Evolutionary conservation across 345 rosid species (phyloP).

Genomic region (Eucalyptus guilfoylei): DNA sequence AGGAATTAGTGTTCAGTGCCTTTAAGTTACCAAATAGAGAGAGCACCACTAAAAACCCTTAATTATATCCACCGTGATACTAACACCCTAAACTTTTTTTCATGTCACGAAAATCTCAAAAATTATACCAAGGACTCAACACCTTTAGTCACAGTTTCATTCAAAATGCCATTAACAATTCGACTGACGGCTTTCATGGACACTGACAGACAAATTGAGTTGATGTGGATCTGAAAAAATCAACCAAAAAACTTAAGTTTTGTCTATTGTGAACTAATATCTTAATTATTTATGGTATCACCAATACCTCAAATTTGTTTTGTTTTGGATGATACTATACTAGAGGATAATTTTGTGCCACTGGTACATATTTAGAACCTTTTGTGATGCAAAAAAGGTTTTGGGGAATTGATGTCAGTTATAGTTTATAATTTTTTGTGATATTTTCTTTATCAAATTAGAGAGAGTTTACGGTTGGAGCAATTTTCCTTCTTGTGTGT

Average conservation of each 20-base stretch:
- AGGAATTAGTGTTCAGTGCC: neutral
- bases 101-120: neutral
- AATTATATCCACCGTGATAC: neutral
- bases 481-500: too few relatives aligned
- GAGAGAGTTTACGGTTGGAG: too few relatives aligned
- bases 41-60: neutral
- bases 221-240: neutral
- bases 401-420: too few relatives aligned
- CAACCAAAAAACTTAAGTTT: neutral
- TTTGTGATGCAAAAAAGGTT: neutral
- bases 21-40: neutral
- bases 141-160: neutral
- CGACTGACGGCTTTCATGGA: neutral
- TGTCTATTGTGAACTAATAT: neutral
- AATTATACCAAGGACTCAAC: neutral
- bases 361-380: neutral
- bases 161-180: neutral
- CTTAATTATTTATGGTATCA: too few relatives aligned
- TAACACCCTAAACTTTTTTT: neutral
- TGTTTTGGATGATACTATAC: neutral
- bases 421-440: too few relatives aligned
- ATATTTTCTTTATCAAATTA: too few relatives aligned
- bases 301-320: neutral
- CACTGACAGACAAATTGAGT: neutral
- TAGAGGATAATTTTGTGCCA: neutral